Percentiles rank a stretch among this genome's conserved stretches.
phyloP scores from a whole-genome alignment of 306 rosid species.

The Abrus pulchellus region DNA sequence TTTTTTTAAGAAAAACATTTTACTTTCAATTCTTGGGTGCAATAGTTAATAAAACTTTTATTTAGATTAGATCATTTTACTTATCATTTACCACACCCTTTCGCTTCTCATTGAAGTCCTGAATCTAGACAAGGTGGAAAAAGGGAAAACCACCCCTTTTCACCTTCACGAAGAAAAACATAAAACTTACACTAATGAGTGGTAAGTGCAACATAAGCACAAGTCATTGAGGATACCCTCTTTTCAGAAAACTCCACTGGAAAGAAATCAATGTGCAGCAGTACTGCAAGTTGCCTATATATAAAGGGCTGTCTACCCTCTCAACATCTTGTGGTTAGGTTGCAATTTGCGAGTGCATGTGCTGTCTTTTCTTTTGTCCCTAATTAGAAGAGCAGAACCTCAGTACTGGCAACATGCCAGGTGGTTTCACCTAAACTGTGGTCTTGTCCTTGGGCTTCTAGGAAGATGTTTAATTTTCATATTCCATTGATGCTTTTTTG shows the following conservation, averaged over 20 bases:
- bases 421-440: constrained; percentile 54
- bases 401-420: constrained; percentile 45
- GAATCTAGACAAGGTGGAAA: too few relatives aligned
- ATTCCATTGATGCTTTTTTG: constrained; percentile 19
- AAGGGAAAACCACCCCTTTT: not conserved
- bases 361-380: constrained; percentile 56
- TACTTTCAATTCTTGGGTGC: too few relatives aligned
- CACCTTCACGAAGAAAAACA: not conserved
- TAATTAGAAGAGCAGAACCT: constrained; percentile 40
- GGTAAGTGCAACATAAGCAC: not conserved
- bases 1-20: too few relatives aligned
- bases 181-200: not conserved
- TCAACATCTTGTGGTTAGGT: constrained; percentile 50
- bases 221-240: constrained; percentile 10
- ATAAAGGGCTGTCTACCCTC: constrained; percentile 31
- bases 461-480: constrained; percentile 24
- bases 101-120: too few relatives aligned
- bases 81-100: too few relatives aligned
- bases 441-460: constrained; percentile 42
- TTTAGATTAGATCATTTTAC: too few relatives aligned
- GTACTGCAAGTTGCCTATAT: constrained; percentile 28
- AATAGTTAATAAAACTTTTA: too few relatives aligned
- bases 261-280: constrained; percentile 31
- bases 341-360: constrained; percentile 50
- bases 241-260: constrained; percentile 22